Conservation (phyloP, 2,329 filamentous ascomycete species). For the Penicillium sp. region DNA sequence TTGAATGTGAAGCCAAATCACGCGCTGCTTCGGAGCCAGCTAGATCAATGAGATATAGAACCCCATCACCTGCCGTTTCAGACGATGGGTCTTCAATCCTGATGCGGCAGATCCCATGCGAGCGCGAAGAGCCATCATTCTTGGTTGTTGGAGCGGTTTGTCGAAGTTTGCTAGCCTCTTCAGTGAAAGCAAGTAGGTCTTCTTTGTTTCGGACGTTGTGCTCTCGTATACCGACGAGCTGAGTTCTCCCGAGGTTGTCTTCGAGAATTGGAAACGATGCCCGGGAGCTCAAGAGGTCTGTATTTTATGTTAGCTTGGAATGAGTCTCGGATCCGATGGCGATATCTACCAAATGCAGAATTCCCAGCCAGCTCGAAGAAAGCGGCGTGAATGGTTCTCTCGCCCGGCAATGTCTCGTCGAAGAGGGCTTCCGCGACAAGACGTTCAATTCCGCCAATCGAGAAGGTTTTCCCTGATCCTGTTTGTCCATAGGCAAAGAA, state of each 20-base stretch:
- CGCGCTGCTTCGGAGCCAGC: constrained; percentile 64
- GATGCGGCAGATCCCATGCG: constrained; percentile 74
- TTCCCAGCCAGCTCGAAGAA: constrained; percentile 93
- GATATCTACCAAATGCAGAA: constrained; percentile 66
- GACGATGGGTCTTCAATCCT: constrained; percentile 4
- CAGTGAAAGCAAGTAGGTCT: constrained; percentile 79
- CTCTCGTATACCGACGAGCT: constrained; percentile 92
- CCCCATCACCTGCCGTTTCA: constrained; percentile 52
- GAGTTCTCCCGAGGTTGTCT: constrained; percentile 60
- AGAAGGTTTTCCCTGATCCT: constrained; percentile 92
- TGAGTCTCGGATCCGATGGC: neutral
- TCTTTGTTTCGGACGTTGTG: constrained; percentile 75
- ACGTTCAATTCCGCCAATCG: constrained; percentile 81
- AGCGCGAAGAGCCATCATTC: constrained; percentile 89
- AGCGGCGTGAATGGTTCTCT: constrained; percentile 79
- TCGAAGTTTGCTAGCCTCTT: constrained; percentile 79
- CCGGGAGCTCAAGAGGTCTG: neutral
- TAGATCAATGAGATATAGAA: constrained; percentile 88
- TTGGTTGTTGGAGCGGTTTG: constrained; percentile 95
- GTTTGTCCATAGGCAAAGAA: constrained; percentile 98
- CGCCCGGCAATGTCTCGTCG: constrained; percentile 5
- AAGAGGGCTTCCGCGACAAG: constrained; percentile 62
- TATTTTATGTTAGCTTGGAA: neutral
- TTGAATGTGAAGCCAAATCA: constrained; percentile 43
- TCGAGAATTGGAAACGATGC: constrained; percentile 54